Evolutionary conservation across 2,329 filamentous ascomycete species (phyloP).

Genomic region (Paracorniculantispora psalliotae): DNA sequence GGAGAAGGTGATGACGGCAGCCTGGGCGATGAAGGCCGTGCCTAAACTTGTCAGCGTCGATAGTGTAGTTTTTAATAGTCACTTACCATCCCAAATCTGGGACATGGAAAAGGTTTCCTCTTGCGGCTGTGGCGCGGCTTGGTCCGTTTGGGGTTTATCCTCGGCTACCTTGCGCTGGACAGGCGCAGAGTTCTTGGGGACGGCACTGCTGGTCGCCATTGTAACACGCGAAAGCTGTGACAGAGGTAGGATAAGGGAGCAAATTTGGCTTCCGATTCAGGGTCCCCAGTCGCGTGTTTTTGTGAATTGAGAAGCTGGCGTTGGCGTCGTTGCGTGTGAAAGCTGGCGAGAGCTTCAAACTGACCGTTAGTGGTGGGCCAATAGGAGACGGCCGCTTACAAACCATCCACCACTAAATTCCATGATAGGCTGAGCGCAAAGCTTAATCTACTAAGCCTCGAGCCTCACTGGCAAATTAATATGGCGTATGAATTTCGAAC

Average conservation of each 20-base stretch:
- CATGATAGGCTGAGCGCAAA: neutral
- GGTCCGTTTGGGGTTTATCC: neutral
- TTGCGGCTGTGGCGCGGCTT: neutral
- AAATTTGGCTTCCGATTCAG: neutral
- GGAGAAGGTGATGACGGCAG: constrained; percentile 69
- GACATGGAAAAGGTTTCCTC: neutral
- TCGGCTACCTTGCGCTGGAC: neutral
- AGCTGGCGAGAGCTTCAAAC: neutral
- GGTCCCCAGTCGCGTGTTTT: neutral
- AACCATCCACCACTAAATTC: neutral
- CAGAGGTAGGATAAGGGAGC: neutral
- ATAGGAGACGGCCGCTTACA: constrained; percentile 3
- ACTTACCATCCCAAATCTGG: neutral
- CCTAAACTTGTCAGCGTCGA: constrained; percentile 43
- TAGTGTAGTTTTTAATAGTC: no score
- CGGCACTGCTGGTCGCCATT: constrained; percentile 1
- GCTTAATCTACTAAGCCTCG: neutral
- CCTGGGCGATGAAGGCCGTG: constrained; percentile 75
- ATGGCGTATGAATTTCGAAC: neutral
- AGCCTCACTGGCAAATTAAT: neutral
- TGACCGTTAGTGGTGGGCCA: neutral
- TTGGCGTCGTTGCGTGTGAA: neutral
- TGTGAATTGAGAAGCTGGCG: neutral
- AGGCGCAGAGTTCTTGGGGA: neutral
- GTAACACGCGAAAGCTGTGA: neutral